These are phyloP conservation scores for Gaultheria prostrata DNA, from an alignment of 148 eudicot genomes.

Conservation along the genomic window DNA sequence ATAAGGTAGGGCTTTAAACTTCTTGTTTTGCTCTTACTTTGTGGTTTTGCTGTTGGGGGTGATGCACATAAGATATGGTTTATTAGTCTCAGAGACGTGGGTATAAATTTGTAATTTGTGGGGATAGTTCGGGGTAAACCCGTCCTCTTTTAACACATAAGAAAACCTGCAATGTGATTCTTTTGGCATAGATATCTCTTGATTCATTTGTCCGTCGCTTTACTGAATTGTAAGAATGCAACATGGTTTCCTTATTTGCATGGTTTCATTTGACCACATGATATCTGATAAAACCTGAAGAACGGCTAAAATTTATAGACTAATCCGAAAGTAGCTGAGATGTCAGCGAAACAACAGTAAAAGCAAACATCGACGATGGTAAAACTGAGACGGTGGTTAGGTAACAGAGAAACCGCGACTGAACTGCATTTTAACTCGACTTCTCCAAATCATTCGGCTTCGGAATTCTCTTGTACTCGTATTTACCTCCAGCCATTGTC, in stretches of 20 bases:
- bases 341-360: not conserved
- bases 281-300: not conserved
- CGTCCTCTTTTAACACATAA: not conserved
- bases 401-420: not conserved
- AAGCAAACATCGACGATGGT: not conserved
- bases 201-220: not conserved
- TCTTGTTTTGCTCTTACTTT: conserved; percentile 17
- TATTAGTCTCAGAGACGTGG: conserved; percentile 8
- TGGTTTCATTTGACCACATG: not conserved
- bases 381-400: not conserved
- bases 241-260: not conserved
- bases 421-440: conserved; percentile 28
- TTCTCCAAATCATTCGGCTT: conserved; percentile 47
- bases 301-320: not conserved
- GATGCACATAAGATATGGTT: conserved; percentile 41
- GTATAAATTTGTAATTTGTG: conserved; percentile 30
- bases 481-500: conserved; percentile 17
- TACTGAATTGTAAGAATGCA: not conserved
- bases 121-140: conserved; percentile 19
- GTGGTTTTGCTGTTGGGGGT: conserved; percentile 33
- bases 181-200: conserved; percentile 5
- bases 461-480: conserved; percentile 79
- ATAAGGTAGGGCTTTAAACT: conserved; percentile 18
- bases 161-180: conserved; percentile 16
- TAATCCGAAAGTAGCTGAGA: not conserved